These are phyloP conservation scores for Calonectria montana DNA, from an alignment of 2,329 filamentous ascomycete genomes.

Conservation along the genomic window DNA sequence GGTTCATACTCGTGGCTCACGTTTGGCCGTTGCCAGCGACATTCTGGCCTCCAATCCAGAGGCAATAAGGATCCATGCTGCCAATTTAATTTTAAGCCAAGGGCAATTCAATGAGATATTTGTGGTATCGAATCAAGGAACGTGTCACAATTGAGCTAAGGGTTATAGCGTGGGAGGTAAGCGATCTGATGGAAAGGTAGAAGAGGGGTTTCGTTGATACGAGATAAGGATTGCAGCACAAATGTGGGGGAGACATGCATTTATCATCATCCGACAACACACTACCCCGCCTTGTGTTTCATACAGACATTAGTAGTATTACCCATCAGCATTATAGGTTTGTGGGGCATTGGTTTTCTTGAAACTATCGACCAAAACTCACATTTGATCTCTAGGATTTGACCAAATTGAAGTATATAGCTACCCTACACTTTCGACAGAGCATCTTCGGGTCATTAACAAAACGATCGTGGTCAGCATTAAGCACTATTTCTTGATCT, in stretches of 20 bases:
- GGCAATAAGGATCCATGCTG: constrained; percentile 13
- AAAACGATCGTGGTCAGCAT: too few relatives aligned
- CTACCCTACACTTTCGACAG: too few relatives aligned
- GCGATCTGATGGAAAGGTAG: neutral
- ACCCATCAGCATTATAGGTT: too few relatives aligned
- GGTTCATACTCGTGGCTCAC: constrained; percentile 51
- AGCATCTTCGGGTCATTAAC: too few relatives aligned
- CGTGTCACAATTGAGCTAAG: neutral
- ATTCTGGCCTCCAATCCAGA: constrained; percentile 43
- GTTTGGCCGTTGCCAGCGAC: constrained; percentile 54
- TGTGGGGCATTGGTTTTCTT: too few relatives aligned
- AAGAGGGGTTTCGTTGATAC: neutral
- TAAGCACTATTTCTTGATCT: too few relatives aligned
- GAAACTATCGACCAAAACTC: too few relatives aligned
- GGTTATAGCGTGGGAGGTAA: neutral
- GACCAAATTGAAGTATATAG: too few relatives aligned
- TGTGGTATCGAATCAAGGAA: neutral
- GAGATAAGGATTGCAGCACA: neutral
- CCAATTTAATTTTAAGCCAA: neutral
- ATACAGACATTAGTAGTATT: neutral
- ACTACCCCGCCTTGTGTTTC: neutral
- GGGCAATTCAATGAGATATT: neutral
- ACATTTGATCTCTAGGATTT: too few relatives aligned
- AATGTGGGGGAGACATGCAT: neutral
- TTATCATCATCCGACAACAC: neutral